Evolutionary conservation across 2,329 filamentous ascomycete genomes (phyloP).

Genomic region (Epichloe coenophiala): DNA sequence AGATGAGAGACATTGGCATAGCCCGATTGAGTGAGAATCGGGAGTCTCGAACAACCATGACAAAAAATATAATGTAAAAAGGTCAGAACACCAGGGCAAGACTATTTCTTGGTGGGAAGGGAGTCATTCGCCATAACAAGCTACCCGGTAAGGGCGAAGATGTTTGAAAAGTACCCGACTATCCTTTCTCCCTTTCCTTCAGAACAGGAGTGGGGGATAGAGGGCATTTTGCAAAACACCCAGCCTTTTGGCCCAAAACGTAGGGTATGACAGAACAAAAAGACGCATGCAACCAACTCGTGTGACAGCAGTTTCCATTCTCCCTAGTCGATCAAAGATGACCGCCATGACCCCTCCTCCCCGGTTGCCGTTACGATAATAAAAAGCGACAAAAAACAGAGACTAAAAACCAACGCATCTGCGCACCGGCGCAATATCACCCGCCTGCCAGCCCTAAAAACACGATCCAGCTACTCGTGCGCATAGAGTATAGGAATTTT

Average conservation of each 20-base stretch:
- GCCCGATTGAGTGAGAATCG: slow-evolving; percentile 11
- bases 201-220: background rate
- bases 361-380: slow-evolving; percentile 15
- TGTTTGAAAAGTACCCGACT: background rate
- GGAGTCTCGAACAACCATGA: slow-evolving; percentile 8
- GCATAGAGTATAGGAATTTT: slow-evolving; percentile 6
- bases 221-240: background rate
- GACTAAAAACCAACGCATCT: slow-evolving; percentile 17
- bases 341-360: slow-evolving; percentile 13
- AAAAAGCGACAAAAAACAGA: slow-evolving; percentile 11
- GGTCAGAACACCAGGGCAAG: background rate
- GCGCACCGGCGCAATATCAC: slow-evolving; percentile 20
- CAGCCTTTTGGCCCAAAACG: slow-evolving; percentile 3
- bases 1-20: background rate
- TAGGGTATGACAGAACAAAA: slow-evolving; percentile 4
- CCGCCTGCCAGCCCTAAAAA: slow-evolving; percentile 22
- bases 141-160: background rate
- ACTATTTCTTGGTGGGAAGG: background rate
- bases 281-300: slow-evolving; percentile 5
- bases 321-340: slow-evolving; percentile 6
- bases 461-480: slow-evolving; percentile 14
- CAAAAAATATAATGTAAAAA: background rate
- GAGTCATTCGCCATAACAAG: slow-evolving; percentile 1
- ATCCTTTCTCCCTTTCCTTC: background rate
- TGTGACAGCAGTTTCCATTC: slow-evolving; percentile 6